phyloP scores from a whole-genome alignment of 495 filamentous ascomycete species.

The Poronia punctata region DNA sequence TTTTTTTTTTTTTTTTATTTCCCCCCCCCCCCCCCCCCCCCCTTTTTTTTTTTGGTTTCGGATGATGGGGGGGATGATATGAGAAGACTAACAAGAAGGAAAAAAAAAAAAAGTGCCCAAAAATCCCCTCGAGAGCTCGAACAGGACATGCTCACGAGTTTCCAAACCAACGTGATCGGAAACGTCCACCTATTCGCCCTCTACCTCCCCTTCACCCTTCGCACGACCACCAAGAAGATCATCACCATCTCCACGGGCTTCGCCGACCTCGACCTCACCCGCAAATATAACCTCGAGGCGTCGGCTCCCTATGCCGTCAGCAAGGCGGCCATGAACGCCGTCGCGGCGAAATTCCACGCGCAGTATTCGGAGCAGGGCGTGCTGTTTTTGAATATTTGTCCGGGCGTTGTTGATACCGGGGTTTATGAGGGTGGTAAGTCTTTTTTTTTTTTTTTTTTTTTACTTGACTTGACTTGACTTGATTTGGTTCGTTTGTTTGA shows the following conservation, averaged over 20 bases:
- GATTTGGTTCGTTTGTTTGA: no score
- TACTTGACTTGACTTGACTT: no score
- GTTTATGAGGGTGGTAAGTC: background rate
- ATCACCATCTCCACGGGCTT: conserved; percentile 44
- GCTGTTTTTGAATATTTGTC: conserved; percentile 33
- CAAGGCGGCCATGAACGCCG: conserved; percentile 35
- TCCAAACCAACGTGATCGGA: conserved; percentile 40
- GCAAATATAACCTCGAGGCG: conserved; percentile 14
- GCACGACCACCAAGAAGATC: conserved; percentile 48
- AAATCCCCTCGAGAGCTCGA: conserved; percentile 19
- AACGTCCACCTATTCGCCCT: conserved; percentile 45
- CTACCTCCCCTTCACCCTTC: conserved; percentile 47
- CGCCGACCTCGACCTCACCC: conserved; percentile 30
- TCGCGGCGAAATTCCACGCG: conserved; percentile 38
- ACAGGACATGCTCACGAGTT: conserved; percentile 17
- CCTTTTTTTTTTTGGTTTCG: no score
- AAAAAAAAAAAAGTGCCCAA: conserved; percentile 18
- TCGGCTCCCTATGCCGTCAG: conserved; percentile 19
- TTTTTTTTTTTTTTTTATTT: no score
- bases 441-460: background rate
- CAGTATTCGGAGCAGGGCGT: conserved; percentile 42
- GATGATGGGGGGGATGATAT: no score
- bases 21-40: no score
- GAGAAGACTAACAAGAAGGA: background rate
- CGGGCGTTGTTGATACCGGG: conserved; percentile 24